Evolutionary conservation across 805 yeast genomes (phyloP), one percentile per base, ranked within the genome.

Genomic region (Starmerella roubikii): DNA sequence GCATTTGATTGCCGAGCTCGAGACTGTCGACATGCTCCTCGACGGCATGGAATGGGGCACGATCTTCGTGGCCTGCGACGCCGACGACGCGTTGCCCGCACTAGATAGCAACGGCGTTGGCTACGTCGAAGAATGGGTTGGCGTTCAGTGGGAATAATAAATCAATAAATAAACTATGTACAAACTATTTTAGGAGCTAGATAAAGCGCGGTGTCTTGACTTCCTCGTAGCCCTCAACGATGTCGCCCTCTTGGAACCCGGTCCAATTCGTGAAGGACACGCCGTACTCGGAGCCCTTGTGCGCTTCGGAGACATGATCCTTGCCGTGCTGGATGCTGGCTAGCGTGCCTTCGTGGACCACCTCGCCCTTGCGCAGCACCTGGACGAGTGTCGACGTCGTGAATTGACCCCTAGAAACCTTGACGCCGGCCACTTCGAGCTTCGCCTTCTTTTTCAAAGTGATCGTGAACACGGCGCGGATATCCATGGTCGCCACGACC

Each of bases 1-100:
- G 2, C 83, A 83, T 55, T 73, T 85, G 38, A 88, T 91, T 38
- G 65, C 82, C 36, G 88, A 83, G 52, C 65, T 91, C 32, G 96
- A 88, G 54, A 53, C 57, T 13, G 62, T 56, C 35, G 61, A 49
- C 53, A 57, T 41, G 51, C 62, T 80, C 2, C 51, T 69, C 31
- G 73, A 73, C 26, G 96, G 97, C 11, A 88, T 88, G 93, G 93
- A 88, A 46, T 91, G 98, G 98, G 97, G 96, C 1, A 81, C 97
- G 0, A 80, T 91, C 23, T 62, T 83, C 20, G 80, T 88, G 1
- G 81, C 76, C 30, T 82, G 95, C 0, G 85, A 82, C 49, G 58
- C 60, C 7, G 76, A 73, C 47, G 93, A 82, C 54, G 59, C 65
- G 13, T 77, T 84, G 5, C 56, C 60, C 2, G 45, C 56, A 20